Conservation (phyloP, 352 stramenopile genomes). For the Thalassiosira allenii region DNA sequence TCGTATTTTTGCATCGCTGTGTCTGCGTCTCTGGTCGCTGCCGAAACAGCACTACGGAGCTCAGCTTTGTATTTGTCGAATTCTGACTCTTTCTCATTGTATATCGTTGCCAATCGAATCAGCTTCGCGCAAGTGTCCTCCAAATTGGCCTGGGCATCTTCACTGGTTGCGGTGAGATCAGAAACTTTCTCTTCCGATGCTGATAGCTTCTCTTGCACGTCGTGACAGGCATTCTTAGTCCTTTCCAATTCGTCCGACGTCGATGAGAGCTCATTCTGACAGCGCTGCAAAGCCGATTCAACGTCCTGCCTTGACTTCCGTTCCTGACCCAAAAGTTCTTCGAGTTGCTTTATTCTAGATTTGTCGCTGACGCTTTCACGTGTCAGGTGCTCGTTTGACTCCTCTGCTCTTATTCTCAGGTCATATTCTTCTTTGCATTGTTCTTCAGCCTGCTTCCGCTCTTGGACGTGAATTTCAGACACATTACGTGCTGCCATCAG, state of each 20-base stretch:
- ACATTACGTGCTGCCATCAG: conserved; percentile 27
- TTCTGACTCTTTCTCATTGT: conserved; percentile 68
- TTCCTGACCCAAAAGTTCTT: conserved; percentile 55
- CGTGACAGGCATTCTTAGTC: conserved; percentile 1
- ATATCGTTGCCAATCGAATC: conserved; percentile 63
- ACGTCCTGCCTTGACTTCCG: conserved; percentile 20
- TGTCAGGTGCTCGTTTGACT: conserved; percentile 33
- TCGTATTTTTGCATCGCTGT: conserved; percentile 55
- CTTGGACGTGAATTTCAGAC: conserved; percentile 47
- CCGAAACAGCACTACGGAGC: conserved; percentile 40
- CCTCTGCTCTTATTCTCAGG: conserved; percentile 34
- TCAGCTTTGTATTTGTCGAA: conserved; percentile 55
- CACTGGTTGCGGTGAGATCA: conserved; percentile 53
- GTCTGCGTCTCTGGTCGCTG: conserved; percentile 47
- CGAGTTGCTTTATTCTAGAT: conserved; percentile 54
- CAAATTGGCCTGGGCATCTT: conserved; percentile 60
- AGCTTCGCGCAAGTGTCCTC: conserved; percentile 74
- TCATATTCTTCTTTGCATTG: conserved; percentile 14
- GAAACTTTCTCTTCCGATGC: conserved; percentile 62
- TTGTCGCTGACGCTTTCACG: conserved; percentile 25
- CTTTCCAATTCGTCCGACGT: conserved; percentile 50
- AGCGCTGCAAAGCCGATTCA: conserved; percentile 26
- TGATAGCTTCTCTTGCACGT: conserved; percentile 63
- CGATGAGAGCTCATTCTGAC: conserved; percentile 38
- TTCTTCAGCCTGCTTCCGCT: conserved; percentile 51